Conservation (phyloP, 106 monocot species). For the Cymbidium sinense region DNA sequence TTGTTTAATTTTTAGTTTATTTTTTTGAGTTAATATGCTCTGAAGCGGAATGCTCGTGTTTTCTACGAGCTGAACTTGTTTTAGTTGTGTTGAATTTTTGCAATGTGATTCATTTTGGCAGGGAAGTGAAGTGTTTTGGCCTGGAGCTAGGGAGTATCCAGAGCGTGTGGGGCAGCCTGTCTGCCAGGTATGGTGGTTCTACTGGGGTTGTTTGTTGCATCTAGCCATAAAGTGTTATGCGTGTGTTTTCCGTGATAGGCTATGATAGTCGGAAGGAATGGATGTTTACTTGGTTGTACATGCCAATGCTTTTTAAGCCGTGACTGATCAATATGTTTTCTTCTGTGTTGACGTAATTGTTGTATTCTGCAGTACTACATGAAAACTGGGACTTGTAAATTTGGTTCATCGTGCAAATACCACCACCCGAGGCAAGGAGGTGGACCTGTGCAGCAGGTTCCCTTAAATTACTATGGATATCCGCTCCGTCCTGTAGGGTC, state of each 20-base stretch:
- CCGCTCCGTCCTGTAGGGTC: conserved; percentile 58
- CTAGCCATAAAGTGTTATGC: neutral
- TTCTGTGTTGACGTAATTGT: neutral
- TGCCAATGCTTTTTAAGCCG: neutral
- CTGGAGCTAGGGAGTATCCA: conserved; percentile 36
- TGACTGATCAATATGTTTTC: neutral
- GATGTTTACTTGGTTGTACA: neutral
- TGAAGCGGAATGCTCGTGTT: neutral
- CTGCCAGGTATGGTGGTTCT: conserved; percentile 36
- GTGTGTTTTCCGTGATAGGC: neutral
- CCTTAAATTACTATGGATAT: conserved; percentile 52
- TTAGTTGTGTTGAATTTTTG: neutral
- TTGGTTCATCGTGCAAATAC: conserved; percentile 69
- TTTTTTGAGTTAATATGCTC: conserved; percentile 1
- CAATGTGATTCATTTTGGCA: neutral
- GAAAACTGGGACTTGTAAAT: conserved; percentile 62
- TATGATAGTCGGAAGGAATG: neutral
- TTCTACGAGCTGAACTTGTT: neutral
- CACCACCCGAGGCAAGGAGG: conserved; percentile 65
- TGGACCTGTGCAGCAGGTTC: conserved; percentile 29
- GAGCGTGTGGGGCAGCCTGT: conserved; percentile 42
- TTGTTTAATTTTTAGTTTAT: neutral
- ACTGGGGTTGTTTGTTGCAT: neutral
- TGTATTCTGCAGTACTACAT: conserved; percentile 38
- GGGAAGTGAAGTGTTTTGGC: neutral